Evolutionary conservation across 2,329 filamentous ascomycete genomes (phyloP).

Genomic region (Leptographium radiaticola): DNA sequence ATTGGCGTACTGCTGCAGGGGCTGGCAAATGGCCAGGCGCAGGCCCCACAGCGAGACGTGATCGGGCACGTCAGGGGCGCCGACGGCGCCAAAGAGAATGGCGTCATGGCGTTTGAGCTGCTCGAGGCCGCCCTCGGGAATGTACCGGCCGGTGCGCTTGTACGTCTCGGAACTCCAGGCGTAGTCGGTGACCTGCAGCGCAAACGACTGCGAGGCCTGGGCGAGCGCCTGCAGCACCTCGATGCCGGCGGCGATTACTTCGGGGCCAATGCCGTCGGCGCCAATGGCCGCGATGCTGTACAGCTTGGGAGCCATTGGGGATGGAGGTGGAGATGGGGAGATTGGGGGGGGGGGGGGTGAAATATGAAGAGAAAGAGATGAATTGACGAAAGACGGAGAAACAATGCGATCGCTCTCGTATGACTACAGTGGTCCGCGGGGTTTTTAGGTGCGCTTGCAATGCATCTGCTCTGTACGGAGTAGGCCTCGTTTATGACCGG

Average conservation of each 20-base stretch:
- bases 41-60: slow-evolving; percentile 54
- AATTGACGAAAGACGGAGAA: too few species aligned
- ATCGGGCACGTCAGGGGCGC: slow-evolving; percentile 40
- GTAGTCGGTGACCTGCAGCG: slow-evolving; percentile 47
- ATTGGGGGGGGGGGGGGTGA: too few species aligned
- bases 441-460: too few species aligned
- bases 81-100: slow-evolving; percentile 20
- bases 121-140: slow-evolving; percentile 46
- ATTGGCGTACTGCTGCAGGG: slow-evolving; percentile 54
- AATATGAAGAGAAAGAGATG: too few species aligned
- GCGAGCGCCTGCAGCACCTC: slow-evolving; percentile 18
- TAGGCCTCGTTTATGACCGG: too few species aligned
- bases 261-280: slow-evolving; percentile 41
- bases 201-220: slow-evolving; percentile 40
- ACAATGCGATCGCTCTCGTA: too few species aligned
- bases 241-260: slow-evolving; percentile 31
- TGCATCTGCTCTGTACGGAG: too few species aligned
- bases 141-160: slow-evolving; percentile 52
- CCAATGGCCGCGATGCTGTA: slow-evolving; percentile 12
- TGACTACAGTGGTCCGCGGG: too few species aligned
- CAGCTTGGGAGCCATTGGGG: not conserved
- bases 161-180: slow-evolving; percentile 57
- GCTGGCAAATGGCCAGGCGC: slow-evolving; percentile 49
- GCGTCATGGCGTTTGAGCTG: slow-evolving; percentile 26
- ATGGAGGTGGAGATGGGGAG: not conserved